Base-by-base conservation (phyloP, 192 early-diverging fungal species). In the Phlyctochytrium bullatum region DNA sequence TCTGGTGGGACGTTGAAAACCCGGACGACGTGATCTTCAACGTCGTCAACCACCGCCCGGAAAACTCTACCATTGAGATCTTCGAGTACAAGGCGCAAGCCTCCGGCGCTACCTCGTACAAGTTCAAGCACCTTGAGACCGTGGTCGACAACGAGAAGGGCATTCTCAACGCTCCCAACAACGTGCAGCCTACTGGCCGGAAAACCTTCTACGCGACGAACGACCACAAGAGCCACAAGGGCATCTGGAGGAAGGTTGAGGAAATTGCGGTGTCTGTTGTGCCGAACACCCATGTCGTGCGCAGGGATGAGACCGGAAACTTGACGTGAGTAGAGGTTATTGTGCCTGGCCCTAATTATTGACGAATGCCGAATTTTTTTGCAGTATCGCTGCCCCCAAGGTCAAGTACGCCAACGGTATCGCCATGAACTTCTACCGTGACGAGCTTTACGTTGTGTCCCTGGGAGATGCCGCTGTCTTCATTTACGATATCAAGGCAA, bases 1-100 rank as follows among this genome's bases (percentile, higher is more conserved):
- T 57, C 54, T 57, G 54, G 54, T 57, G 54, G 54, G 54, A 57
- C 54, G 14, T 20, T 6, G 54, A 14, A 14, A 28, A 57, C 54
- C 54, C 20, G 12, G 27, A 10, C 54, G 6, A 25, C 54, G 54
- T 57, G 20, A 57, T 57, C 54, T 25, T 57, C 4, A 57, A 57
- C 27, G 20, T 62, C 50, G 25, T 62, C 34, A 62, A 62, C 25
- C 61, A 62, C 61, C 24, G 6, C 24, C 10, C 23, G 4, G 50
- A 24, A 14, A 30, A 30, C 25, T 62, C 61, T 47, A 54, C 14
- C 6, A 35, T 62, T 25, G 61, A 62, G 25, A 62, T 62, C 10
- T 62, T 62, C 50, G 61, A 62, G 25, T 25, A 62, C 50, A 6
- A 34, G 6, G 6, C 34, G 14, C n/a, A n/a, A n/a, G n/a, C n/a